Evolutionary conservation across 305 asterid species (phyloP).

Genomic region (Salvia sclarea): DNA sequence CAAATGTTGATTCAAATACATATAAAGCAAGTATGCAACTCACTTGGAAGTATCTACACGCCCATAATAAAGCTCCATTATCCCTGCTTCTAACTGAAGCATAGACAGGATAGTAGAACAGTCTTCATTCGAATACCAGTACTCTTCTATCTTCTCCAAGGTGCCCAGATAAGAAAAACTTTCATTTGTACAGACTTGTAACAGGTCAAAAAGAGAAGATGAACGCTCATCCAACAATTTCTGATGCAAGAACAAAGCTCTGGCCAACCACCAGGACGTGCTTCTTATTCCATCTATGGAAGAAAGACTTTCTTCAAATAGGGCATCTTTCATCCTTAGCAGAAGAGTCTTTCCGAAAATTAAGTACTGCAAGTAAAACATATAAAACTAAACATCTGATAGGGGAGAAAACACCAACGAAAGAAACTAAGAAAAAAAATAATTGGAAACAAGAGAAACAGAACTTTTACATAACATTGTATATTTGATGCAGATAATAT

Average conservation of each 20-base stretch:
- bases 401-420: neutral
- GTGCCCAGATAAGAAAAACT: slow-evolving; percentile 60
- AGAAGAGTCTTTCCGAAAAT: slow-evolving; percentile 73
- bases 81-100: slow-evolving; percentile 84
- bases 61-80: slow-evolving; percentile 76
- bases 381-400: slow-evolving; percentile 9
- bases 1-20: neutral
- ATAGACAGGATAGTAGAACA: slow-evolving; percentile 53
- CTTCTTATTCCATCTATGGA: slow-evolving; percentile 57
- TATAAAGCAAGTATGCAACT: slow-evolving; percentile 31
- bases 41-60: slow-evolving; percentile 85
- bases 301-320: slow-evolving; percentile 50
- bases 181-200: slow-evolving; percentile 68
- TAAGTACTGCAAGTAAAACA: slow-evolving; percentile 63
- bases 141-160: slow-evolving; percentile 58
- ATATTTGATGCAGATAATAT: neutral
- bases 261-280: slow-evolving; percentile 85
- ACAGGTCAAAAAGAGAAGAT: slow-evolving; percentile 69
- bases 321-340: slow-evolving; percentile 61
- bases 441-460: slow-evolving; percentile 9
- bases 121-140: slow-evolving; percentile 71
- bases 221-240: slow-evolving; percentile 76
- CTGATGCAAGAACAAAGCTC: slow-evolving; percentile 83
- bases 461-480: neutral
- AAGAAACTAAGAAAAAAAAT: slow-evolving; percentile 8